These are phyloP conservation scores for Fomitiporia mediterranea DNA, from an alignment of 1,284 basidiomycete genomes.

Conservation along the genomic window DNA sequence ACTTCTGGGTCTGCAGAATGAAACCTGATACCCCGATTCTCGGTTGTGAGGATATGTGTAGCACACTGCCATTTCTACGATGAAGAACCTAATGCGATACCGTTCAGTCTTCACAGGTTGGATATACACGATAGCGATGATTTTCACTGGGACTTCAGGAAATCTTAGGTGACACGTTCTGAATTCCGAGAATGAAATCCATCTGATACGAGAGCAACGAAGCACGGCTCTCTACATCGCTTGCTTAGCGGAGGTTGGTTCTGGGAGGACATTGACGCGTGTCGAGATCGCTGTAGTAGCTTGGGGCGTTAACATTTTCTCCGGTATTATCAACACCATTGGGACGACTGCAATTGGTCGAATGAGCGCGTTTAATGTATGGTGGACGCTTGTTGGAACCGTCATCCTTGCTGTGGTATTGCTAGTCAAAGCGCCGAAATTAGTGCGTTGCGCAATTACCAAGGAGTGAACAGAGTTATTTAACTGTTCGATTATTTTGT, in stretches of 20 bases:
- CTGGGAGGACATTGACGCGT: conserved; percentile 40
- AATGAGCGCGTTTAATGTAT: conserved; percentile 53
- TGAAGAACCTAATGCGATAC: not conserved
- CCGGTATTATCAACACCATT: conserved; percentile 49
- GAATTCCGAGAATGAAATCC: not conserved
- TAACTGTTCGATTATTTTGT: too few species aligned
- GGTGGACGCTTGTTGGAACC: conserved; percentile 62
- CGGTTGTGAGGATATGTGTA: conserved; percentile 45
- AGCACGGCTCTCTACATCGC: conserved; percentile 53
- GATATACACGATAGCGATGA: conserved; percentile 59
- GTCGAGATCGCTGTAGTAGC: conserved; percentile 51
- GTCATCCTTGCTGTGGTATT: conserved; percentile 51
- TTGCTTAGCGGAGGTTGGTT: conserved; percentile 48
- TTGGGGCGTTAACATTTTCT: conserved; percentile 53
- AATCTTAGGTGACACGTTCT: conserved; percentile 42
- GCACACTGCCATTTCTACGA: not conserved
- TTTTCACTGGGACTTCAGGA: conserved; percentile 56
- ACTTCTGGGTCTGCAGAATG: conserved; percentile 65
- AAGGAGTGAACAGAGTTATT: not conserved
- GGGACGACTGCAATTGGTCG: conserved; percentile 54
- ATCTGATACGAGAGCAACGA: not conserved
- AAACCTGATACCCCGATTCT: conserved; percentile 50
- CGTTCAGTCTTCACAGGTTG: conserved; percentile 48
- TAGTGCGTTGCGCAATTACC: conserved; percentile 32
- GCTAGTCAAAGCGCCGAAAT: conserved; percentile 50